phyloP scores from a whole-genome alignment of 192 early-diverging fungal species.

The Coemansia sp. region DNA sequence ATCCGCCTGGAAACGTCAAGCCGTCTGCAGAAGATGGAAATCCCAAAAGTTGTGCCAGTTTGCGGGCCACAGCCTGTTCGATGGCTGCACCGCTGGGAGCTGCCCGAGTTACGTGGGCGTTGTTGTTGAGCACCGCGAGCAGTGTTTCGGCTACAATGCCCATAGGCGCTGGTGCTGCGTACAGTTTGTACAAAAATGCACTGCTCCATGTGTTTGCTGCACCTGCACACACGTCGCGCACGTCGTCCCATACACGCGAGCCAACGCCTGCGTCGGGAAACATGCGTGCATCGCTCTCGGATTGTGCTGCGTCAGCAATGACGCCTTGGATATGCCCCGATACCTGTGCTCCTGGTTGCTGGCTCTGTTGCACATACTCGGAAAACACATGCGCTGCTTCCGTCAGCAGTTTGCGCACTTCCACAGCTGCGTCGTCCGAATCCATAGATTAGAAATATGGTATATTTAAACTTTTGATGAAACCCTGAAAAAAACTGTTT shows the following conservation, averaged over 20 bases:
- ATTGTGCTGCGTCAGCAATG: neutral
- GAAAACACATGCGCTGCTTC: neutral
- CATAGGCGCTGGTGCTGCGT: constrained; percentile 70
- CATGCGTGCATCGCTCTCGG: neutral
- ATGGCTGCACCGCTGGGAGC: constrained; percentile 70
- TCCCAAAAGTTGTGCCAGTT: constrained; percentile 26
- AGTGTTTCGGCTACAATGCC: constrained; percentile 72
- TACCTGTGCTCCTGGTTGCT: neutral
- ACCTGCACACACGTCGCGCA: constrained; percentile 15
- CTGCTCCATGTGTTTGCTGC: constrained; percentile 60
- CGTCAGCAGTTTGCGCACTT: neutral
- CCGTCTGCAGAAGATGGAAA: constrained; percentile 54
- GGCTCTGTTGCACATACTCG: neutral
- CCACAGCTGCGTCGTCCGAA: neutral
- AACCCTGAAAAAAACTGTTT: no score
- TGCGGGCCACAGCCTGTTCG: constrained; percentile 59
- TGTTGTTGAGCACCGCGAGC: constrained; percentile 68
- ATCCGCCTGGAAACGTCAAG: constrained; percentile 71
- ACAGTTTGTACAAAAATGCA: constrained; percentile 80
- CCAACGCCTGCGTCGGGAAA: neutral
- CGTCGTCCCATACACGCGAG: constrained; percentile 33
- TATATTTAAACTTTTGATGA: no score
- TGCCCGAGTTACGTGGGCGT: constrained; percentile 73
- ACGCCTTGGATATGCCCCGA: neutral
- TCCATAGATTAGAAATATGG: neutral